Evolutionary conservation across 805 yeast species (phyloP), one percentile per base, ranked within the genome.

Genomic region (Starmerella vitae): DNA sequence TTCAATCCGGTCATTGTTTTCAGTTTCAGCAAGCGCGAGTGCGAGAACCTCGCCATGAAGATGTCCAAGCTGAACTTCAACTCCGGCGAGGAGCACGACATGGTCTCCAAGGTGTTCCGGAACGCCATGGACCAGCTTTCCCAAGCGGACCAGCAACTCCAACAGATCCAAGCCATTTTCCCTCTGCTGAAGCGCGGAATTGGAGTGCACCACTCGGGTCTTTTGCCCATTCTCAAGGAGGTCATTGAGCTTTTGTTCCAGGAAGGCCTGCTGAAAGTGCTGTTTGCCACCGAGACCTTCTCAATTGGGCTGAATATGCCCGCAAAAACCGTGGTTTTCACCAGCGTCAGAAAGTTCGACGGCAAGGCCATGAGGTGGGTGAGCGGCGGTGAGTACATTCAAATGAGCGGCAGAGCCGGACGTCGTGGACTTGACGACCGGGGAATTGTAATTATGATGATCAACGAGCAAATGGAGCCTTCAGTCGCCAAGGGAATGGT

Each of bases 331-430:
- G 99, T 91, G 33, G 98, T 91, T 2, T 91, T 91, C 61, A 91
- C 98, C 0, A 82, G 88, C 25, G 98, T 91, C 17, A 75, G 98
- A 57, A 91, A 91, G 60, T 91, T 96, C 94, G 99, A 91, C 64
- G 98, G 98, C 52, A 76, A 74, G 46, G 93, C 88, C 15, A 85
- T 88, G 68, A 76, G 99, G 63, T 91, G 98, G 98, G 96, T 91
- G 24, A 82, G 94, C 41, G 98, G 98, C 43, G 99, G 99, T 66
- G 99, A 91, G 64, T 91, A 91, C 62, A 91, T 91, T 56, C 99
- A 91, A 65, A 91, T 91, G 99, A 83, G 95, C 33, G 99, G 99
- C 49, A 77, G 99, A 62, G 99, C 99, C 18, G 99, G 99, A 52
- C 86, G 98, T 69, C 82, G 98, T 71, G 99, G 99, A 56, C 71